Conservation (phyloP, 2,329 filamentous ascomycete species). For the Diaporthe vexans region DNA sequence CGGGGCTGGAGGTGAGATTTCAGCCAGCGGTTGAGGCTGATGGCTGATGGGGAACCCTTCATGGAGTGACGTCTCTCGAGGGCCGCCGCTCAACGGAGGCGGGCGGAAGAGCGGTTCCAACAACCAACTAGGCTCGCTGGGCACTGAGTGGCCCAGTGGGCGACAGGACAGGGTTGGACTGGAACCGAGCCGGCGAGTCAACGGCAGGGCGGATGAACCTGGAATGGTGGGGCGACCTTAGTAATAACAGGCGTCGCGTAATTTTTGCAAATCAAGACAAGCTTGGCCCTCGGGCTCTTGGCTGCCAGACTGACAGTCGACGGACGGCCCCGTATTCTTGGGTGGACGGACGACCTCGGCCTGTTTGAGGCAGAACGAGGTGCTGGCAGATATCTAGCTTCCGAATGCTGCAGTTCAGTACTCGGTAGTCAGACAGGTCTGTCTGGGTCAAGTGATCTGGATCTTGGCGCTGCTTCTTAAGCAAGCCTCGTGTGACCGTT, state of each 20-base stretch:
- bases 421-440: background rate
- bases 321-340: background rate
- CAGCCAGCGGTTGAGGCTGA: background rate
- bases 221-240: constrained; percentile 29
- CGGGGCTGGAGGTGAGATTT: constrained; percentile 12
- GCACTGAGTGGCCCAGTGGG: background rate
- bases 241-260: constrained; percentile 29
- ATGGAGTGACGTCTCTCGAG: constrained; percentile 31
- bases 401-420: background rate
- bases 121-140: constrained; percentile 6
- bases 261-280: constrained; percentile 25
- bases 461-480: background rate
- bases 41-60: constrained; percentile 23
- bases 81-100: constrained; percentile 32
- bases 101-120: constrained; percentile 15
- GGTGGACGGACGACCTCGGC: too few species aligned
- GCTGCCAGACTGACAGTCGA: background rate
- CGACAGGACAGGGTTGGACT: background rate
- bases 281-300: constrained; percentile 5
- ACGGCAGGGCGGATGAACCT: constrained; percentile 23
- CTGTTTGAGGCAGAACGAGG: background rate
- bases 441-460: background rate
- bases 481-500: background rate
- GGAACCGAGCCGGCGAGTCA: constrained; percentile 26
- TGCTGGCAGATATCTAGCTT: constrained; percentile 11